Conservation (phyloP, 2,329 filamentous ascomycete species). For the Calonectria fujianensis region DNA sequence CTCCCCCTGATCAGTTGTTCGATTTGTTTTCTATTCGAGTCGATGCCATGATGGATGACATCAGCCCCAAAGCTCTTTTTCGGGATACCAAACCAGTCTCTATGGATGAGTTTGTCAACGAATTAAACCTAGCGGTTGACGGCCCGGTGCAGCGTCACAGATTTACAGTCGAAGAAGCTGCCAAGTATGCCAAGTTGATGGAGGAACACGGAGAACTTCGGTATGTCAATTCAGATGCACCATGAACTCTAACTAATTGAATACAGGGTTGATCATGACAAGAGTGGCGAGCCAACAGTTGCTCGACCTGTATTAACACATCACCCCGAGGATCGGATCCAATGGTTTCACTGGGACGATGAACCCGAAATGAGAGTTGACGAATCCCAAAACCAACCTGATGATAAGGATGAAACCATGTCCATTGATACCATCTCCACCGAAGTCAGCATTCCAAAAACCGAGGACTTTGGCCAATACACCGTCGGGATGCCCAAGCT, state of each 20-base stretch:
- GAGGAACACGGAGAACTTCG: constrained; percentile 34
- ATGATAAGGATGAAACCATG: constrained; percentile 24
- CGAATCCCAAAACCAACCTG: not conserved
- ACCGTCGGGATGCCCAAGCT: constrained; percentile 44
- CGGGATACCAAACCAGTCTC: constrained; percentile 39
- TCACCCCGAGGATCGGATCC: constrained; percentile 51
- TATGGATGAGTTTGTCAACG: constrained; percentile 48
- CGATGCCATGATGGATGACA: constrained; percentile 49
- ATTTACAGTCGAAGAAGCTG: constrained; percentile 51
- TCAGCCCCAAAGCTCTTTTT: constrained; percentile 44
- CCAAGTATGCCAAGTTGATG: constrained; percentile 34
- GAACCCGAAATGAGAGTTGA: constrained; percentile 11
- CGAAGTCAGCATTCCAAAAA: constrained; percentile 31
- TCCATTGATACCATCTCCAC: constrained; percentile 45
- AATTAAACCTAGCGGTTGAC: constrained; percentile 51
- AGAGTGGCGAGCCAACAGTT: constrained; percentile 16
- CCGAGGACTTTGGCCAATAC: constrained; percentile 41
- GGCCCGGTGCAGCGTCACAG: constrained; percentile 47
- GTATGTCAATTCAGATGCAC: constrained; percentile 34
- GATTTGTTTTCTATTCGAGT: constrained; percentile 51
- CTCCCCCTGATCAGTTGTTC: constrained; percentile 8
- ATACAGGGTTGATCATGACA: constrained; percentile 21
- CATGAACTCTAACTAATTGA: constrained; percentile 36
- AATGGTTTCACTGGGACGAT: constrained; percentile 36
- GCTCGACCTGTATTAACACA: constrained; percentile 21